These are phyloP conservation scores for Diaporthe australafricana DNA, from an alignment of 2,329 filamentous ascomycete species.

Conservation along the genomic window DNA sequence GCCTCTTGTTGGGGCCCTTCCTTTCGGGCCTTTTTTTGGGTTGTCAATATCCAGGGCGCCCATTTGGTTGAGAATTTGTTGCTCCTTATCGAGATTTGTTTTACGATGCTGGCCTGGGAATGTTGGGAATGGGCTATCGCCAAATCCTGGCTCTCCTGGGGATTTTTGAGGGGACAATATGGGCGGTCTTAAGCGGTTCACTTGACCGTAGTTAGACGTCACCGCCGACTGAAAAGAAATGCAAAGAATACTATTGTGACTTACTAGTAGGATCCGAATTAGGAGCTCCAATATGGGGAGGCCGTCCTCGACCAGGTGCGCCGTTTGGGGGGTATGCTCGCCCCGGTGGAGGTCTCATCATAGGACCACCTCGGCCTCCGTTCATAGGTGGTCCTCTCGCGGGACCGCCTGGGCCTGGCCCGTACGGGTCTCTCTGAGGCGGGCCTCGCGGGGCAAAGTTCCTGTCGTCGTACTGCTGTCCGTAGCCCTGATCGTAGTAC, in stretches of 20 bases:
- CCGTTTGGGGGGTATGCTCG: slow-evolving; percentile 49
- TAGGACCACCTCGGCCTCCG: slow-evolving; percentile 58
- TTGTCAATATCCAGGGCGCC: slow-evolving; percentile 51
- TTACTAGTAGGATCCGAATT: slow-evolving; percentile 57
- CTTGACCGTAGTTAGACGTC: slow-evolving; percentile 39
- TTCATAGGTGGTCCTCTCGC: slow-evolving; percentile 55
- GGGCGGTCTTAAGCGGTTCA: slow-evolving; percentile 45
- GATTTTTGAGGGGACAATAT: slow-evolving; percentile 39
- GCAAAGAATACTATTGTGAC: slow-evolving; percentile 39
- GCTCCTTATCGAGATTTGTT: slow-evolving; percentile 55
- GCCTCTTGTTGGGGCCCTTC: slow-evolving; percentile 33
- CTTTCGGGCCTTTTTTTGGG: slow-evolving; percentile 33
- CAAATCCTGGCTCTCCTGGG: slow-evolving; percentile 48
- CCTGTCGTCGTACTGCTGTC: slow-evolving; percentile 55
- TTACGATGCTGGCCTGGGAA: slow-evolving; percentile 55
- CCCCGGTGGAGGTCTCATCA: slow-evolving; percentile 53
- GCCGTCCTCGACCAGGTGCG: slow-evolving; percentile 52
- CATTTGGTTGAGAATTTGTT: slow-evolving; percentile 55
- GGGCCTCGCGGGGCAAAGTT: slow-evolving; percentile 58
- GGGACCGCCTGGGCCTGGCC: slow-evolving; percentile 52
- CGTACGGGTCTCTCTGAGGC: slow-evolving; percentile 59
- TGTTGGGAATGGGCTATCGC: slow-evolving; percentile 54
- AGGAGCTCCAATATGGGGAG: slow-evolving; percentile 51
- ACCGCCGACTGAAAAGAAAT: slow-evolving; percentile 24
- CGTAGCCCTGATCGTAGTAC: slow-evolving; percentile 53